A percentile compares a stretch with the other conserved stretches of the same genome.
Evolutionary conservation across 352 stramenopile genomes (phyloP).

Genomic region (Phytophthora megakarya): DNA sequence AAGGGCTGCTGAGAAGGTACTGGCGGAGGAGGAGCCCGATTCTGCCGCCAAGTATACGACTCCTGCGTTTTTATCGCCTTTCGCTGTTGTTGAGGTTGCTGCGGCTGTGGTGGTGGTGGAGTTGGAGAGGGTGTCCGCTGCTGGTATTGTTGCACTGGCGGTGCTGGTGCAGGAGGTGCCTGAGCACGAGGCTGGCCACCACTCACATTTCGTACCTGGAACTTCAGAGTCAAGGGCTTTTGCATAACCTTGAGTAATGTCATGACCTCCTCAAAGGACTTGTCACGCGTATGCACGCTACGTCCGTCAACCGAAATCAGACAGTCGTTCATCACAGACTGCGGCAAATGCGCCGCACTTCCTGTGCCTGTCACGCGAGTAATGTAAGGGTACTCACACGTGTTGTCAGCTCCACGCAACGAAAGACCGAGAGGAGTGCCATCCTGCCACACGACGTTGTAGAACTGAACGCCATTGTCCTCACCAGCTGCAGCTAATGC

Average conservation of each 20-base stretch:
- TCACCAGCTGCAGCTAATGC: conserved; percentile 33
- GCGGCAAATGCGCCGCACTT: conserved; percentile 78
- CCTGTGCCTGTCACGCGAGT: conserved; percentile 84
- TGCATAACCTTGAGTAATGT: conserved; percentile 87
- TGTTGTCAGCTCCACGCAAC: conserved; percentile 69
- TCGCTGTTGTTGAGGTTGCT: conserved; percentile 35
- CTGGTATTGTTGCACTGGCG: conserved; percentile 33
- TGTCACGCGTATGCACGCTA: conserved; percentile 80
- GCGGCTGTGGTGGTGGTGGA: conserved; percentile 13
- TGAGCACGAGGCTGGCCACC: conserved; percentile 26
- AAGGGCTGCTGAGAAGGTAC: conserved; percentile 33
- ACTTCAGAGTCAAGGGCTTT: conserved; percentile 86
- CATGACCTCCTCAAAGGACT: conserved; percentile 90
- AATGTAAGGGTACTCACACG: conserved; percentile 86
- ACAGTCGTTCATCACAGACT: conserved; percentile 74
- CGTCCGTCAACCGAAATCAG: conserved; percentile 82
- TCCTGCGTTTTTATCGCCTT: conserved; percentile 50
- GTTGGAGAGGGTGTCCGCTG: conserved; percentile 31
- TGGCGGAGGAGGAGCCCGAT: conserved; percentile 39
- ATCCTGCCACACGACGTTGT: conserved; percentile 87
- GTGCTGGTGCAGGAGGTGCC: conserved; percentile 19
- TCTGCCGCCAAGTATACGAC: conserved; percentile 74
- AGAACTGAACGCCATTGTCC: conserved; percentile 61
- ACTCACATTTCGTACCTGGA: conserved; percentile 59
- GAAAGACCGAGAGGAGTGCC: conserved; percentile 76